Evolutionary conservation across 495 filamentous ascomycete species (phyloP).

Genomic region (Diplogelasinospora grovesii): DNA sequence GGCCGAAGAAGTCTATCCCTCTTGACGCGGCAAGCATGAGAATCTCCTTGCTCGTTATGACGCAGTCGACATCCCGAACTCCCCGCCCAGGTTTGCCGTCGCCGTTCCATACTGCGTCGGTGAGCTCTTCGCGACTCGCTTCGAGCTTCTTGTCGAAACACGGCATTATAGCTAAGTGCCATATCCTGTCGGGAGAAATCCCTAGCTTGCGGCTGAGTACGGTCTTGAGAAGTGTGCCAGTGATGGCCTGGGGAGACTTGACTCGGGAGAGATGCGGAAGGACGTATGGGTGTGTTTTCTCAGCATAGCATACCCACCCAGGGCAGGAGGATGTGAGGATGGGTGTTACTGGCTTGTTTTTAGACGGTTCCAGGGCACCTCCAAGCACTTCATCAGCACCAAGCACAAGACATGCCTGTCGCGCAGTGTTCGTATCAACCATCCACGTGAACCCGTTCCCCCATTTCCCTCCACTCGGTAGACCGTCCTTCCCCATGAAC

Average conservation of each 20-base stretch:
- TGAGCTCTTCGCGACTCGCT: constrained; percentile 87
- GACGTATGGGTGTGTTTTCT: constrained; percentile 91
- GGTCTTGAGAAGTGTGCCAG: constrained; percentile 84
- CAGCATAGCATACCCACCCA: constrained; percentile 97
- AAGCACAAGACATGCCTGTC: constrained; percentile 69
- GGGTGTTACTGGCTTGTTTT: constrained; percentile 46
- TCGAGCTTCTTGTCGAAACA: constrained; percentile 99
- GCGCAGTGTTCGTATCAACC: constrained; percentile 74
- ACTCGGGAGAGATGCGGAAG: constrained; percentile 84
- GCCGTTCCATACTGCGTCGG: constrained; percentile 64
- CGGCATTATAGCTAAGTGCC: constrained; percentile 93
- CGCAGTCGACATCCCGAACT: constrained; percentile 88
- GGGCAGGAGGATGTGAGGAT: constrained; percentile 89
- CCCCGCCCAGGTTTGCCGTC: constrained; percentile 41
- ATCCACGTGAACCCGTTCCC: constrained; percentile 79
- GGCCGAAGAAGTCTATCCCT: constrained; percentile 60
- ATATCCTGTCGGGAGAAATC: constrained; percentile 72
- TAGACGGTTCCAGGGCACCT: constrained; percentile 6
- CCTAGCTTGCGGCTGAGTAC: constrained; percentile 63
- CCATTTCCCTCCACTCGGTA: constrained; percentile 60
- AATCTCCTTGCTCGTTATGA: constrained; percentile 91
- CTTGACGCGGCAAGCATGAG: constrained; percentile 78
- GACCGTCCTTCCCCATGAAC: constrained; percentile 60
- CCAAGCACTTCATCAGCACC: constrained; percentile 69
- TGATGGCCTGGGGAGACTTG: constrained; percentile 89